phyloP scores from a whole-genome alignment of 2,329 filamentous ascomycete species.

The Colletotrichum endophyticum region DNA sequence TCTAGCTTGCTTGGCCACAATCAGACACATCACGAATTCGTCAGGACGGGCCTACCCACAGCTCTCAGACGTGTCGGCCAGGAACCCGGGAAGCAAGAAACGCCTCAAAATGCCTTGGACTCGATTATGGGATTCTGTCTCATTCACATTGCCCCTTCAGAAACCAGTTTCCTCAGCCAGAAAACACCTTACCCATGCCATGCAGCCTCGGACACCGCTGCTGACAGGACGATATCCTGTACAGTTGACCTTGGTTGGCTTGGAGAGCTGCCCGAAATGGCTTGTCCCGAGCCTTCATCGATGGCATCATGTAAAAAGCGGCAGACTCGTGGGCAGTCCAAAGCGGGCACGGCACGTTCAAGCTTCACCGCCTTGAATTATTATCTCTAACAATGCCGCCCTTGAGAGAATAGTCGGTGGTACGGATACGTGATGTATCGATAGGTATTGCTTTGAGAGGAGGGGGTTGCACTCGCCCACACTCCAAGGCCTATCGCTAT shows the following conservation, averaged over 20 bases:
- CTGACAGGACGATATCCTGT: not conserved
- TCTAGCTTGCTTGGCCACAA: slow-evolving; percentile 1
- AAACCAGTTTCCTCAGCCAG: not conserved
- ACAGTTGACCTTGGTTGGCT: not conserved
- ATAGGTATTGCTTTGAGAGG: not conserved
- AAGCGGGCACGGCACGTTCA: not conserved
- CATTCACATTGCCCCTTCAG: not conserved
- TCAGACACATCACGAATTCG: slow-evolving; percentile 9
- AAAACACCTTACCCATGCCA: slow-evolving; percentile 20
- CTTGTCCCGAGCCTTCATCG: not conserved
- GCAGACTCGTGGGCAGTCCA: not conserved
- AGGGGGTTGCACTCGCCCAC: not conserved
- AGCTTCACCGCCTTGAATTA: not conserved
- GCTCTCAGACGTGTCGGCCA: not conserved
- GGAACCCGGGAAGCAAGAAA: slow-evolving; percentile 6
- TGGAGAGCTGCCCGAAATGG: not conserved
- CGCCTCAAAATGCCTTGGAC: slow-evolving; percentile 6
- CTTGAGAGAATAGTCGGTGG: not conserved
- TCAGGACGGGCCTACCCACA: not conserved
- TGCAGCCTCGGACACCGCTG: not conserved
- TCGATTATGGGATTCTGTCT: slow-evolving; percentile 21
- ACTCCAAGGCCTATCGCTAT: not conserved
- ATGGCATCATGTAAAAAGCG: not conserved
- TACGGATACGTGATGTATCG: not conserved
- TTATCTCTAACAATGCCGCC: not conserved